These are phyloP conservation scores for Monilinia laxa DNA, from an alignment of 2,329 filamentous ascomycete species.

Conservation along the genomic window DNA sequence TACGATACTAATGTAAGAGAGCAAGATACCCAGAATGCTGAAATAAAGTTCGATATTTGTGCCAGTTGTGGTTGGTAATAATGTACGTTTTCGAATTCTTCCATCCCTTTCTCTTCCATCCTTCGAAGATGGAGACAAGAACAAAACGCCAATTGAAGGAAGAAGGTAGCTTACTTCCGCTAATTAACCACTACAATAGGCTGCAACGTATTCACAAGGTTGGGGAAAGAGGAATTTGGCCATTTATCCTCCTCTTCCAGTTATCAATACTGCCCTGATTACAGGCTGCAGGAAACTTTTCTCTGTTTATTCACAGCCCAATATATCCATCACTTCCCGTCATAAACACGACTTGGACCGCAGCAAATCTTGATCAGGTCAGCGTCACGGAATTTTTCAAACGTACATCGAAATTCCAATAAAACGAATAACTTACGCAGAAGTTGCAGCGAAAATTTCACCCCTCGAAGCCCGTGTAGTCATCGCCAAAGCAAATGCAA, in stretches of 20 bases:
- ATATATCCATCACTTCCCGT: constrained; percentile 16
- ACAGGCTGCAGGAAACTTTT: neutral
- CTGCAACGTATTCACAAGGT: no score
- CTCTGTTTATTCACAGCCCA: neutral
- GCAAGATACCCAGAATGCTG: no score
- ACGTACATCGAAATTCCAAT: constrained; percentile 21
- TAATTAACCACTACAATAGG: no score
- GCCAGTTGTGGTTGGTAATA: no score
- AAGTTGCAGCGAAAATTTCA: constrained; percentile 40
- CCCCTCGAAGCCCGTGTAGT: constrained; percentile 36
- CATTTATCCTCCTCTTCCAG: neutral
- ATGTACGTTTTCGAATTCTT: no score
- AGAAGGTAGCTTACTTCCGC: no score
- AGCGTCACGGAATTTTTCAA: neutral
- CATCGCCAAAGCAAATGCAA: constrained; percentile 33
- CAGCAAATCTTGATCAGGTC: constrained; percentile 10
- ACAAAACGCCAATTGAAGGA: no score
- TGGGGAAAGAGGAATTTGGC: neutral
- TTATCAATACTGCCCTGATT: neutral
- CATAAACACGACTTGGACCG: constrained; percentile 17
- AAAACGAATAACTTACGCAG: constrained; percentile 31
- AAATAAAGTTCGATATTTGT: no score
- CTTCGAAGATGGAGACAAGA: no score
- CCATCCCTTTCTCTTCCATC: no score
- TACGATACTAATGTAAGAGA: no score